Percentiles rank a stretch among this genome's conserved stretches.
These are phyloP conservation scores for Cocos nucifera DNA, from an alignment of 176 grass and related monocot genomes.

Conservation along the genomic window DNA sequence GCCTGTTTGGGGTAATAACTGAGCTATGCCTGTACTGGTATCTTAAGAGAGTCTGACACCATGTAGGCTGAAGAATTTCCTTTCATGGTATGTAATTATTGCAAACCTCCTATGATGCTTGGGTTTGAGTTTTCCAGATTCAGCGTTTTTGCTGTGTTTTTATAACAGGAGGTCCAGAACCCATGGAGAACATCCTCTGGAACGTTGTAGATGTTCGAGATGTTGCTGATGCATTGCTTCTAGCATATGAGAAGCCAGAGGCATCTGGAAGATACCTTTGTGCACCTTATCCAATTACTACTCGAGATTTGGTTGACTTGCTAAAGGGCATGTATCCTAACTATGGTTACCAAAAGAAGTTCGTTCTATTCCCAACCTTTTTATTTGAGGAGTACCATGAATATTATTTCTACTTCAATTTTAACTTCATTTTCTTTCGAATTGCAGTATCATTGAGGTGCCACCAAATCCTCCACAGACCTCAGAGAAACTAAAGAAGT, in stretches of 20 bases:
- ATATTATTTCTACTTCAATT: too few species aligned
- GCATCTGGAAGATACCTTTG: slow-evolving; percentile 29
- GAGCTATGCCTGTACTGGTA: too few species aligned
- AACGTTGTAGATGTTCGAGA: slow-evolving; percentile 26
- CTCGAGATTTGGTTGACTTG: slow-evolving; percentile 2
- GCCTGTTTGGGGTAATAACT: too few species aligned
- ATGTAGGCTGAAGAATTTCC: too few species aligned
- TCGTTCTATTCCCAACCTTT: background rate
- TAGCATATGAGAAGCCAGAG: slow-evolving; percentile 19
- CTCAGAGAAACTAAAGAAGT: slow-evolving; percentile 26
- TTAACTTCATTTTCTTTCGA: background rate
- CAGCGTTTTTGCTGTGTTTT: background rate
- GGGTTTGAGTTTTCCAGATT: background rate
- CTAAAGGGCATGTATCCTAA: slow-evolving; percentile 36
- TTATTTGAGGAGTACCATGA: too few species aligned
- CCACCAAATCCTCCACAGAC: background rate
- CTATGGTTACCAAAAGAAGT: slow-evolving; percentile 33
- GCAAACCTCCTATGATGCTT: too few species aligned
- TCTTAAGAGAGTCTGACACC: too few species aligned
- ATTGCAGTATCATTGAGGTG: slow-evolving; percentile 18
- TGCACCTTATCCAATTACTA: slow-evolving; percentile 6
- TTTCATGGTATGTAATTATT: too few species aligned
- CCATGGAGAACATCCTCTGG: slow-evolving; percentile 11
- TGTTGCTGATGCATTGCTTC: slow-evolving; percentile 20
- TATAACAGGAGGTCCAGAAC: slow-evolving; percentile 26